Base-by-base conservation (phyloP, 768 basidiomycete species). In the Calocybe cyanea region DNA sequence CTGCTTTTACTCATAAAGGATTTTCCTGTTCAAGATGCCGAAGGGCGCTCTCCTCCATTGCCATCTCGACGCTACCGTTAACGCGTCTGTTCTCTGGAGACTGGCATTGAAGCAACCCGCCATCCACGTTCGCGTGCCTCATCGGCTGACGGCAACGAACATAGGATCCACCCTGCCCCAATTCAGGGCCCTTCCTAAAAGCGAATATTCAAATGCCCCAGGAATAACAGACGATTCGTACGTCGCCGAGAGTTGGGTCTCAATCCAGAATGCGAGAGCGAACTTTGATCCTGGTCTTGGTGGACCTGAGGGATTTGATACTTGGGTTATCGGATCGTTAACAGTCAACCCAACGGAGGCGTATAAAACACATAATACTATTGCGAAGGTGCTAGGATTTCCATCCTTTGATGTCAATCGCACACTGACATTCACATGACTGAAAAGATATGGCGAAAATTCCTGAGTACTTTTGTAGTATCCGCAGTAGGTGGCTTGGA, bases 391-490 rank as follows among this genome's bases (percentile, higher is more conserved):
- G 55, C 30, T 25, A 18, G 4, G 11, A 33, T 39, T 11, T 32
- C 5, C 19, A 15, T 25, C 37, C 13, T 46, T 23, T 2, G 15
- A 9, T 10, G 33, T 45, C 33, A 30, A 24, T 13, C 24, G 38
- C 21, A 41, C 13, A 33, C 24, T 20, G 5, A 25, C 10, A 15
- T 42, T 24, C 28, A 37, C 17, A 21, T 21, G 33, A 23, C 23
- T n/a, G 20, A 10, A 38, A 47, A 88, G 86, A 89, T 90, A 38
- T 90, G 87, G 87, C 60, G 77, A 35, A 87, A 87, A 51, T 90
- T 91, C 56, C 53, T 56, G 13, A 78, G 68, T 56, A 81, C 76
- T 0, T 81, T 81, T 52, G 21, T 39, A 0, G 71, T 78, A 0
- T 70, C 77, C 17, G 51, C 57, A 13, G 84, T 83, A 58, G 43